Conservation (phyloP, 2,329 filamentous ascomycete species). For the Botryosphaeria dothidea region DNA sequence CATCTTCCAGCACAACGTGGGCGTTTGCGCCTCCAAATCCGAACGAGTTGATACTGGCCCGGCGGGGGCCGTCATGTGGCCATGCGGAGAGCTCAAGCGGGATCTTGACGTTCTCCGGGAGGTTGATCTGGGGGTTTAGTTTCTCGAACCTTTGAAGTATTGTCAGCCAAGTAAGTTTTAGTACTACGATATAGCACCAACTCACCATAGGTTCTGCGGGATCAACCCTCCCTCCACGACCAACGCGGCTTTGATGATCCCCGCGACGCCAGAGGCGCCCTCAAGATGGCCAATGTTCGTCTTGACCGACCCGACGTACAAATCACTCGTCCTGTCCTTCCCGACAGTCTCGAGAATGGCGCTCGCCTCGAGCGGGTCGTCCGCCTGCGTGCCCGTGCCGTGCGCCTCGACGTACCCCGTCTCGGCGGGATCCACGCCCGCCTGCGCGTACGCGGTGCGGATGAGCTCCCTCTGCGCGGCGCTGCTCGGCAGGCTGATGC, state of each 20-base stretch:
- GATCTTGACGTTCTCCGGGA: constrained; percentile 22
- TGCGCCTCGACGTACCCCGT: constrained; percentile 34
- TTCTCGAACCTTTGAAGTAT: constrained; percentile 26
- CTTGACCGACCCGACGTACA: constrained; percentile 26
- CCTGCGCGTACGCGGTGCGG: constrained; percentile 36
- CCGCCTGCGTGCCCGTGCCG: constrained; percentile 61
- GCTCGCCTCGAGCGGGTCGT: constrained; percentile 35
- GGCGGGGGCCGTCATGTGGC: constrained; percentile 13
- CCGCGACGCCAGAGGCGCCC: constrained; percentile 27
- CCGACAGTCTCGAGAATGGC: constrained; percentile 19
- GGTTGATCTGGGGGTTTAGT: constrained; percentile 19
- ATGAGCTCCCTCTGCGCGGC: constrained; percentile 45
- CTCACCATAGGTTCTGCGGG: constrained; percentile 34
- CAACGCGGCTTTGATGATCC: constrained; percentile 29
- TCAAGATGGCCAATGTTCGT: constrained; percentile 34
- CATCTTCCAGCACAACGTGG: constrained; percentile 28
- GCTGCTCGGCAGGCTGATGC: constrained; percentile 58
- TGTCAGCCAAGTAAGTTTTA: background rate
- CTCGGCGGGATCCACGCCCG: constrained; percentile 28
- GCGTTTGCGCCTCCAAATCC: constrained; percentile 31
- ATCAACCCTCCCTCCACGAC: constrained; percentile 26
- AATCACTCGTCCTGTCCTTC: constrained; percentile 2
- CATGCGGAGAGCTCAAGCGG: constrained; percentile 18
- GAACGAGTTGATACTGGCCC: constrained; percentile 26
- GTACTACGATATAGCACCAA: background rate